Evolutionary conservation across 2,329 filamentous ascomycete genomes (phyloP).

Genomic region (Epicoccum nigrum): DNA sequence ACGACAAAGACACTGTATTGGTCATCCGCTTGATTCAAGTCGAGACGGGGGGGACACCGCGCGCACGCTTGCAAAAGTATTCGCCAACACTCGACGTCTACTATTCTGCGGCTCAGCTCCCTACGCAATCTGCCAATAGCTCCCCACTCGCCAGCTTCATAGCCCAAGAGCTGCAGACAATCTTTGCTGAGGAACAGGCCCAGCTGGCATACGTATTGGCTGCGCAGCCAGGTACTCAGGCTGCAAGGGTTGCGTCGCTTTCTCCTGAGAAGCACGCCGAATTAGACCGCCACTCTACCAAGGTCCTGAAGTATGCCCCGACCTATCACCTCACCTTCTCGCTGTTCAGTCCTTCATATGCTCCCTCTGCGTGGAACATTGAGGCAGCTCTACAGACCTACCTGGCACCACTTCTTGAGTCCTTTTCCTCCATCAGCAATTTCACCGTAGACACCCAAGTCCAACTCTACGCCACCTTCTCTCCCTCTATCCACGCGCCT

Average conservation of each 20-base stretch:
- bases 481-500: conserved; percentile 65
- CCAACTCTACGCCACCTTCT: conserved; percentile 81
- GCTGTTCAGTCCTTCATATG: conserved; percentile 79
- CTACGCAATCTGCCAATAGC: conserved; percentile 70
- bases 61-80: conserved; percentile 71
- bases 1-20: conserved; percentile 64
- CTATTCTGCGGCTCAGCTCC: conserved; percentile 73
- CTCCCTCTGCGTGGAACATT: conserved; percentile 90
- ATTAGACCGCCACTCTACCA: conserved; percentile 72
- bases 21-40: conserved; percentile 73
- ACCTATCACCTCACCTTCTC: conserved; percentile 97
- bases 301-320: conserved; percentile 87
- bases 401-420: conserved; percentile 78
- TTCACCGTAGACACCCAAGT: conserved; percentile 97
- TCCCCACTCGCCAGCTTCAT: conserved; percentile 78
- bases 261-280: conserved; percentile 54
- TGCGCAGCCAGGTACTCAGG: conserved; percentile 50
- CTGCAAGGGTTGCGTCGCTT: conserved; percentile 59
- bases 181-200: conserved; percentile 88
- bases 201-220: conserved; percentile 65
- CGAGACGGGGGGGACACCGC: conserved; percentile 57
- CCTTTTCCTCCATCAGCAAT: conserved; percentile 83
- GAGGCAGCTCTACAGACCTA: conserved; percentile 80
- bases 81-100: conserved; percentile 75
- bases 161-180: conserved; percentile 74